Evolutionary conservation across 257 asterid genomes (phyloP), one percentile per base, ranked within the genome.

Genomic region (Marsdenia floribunda): DNA sequence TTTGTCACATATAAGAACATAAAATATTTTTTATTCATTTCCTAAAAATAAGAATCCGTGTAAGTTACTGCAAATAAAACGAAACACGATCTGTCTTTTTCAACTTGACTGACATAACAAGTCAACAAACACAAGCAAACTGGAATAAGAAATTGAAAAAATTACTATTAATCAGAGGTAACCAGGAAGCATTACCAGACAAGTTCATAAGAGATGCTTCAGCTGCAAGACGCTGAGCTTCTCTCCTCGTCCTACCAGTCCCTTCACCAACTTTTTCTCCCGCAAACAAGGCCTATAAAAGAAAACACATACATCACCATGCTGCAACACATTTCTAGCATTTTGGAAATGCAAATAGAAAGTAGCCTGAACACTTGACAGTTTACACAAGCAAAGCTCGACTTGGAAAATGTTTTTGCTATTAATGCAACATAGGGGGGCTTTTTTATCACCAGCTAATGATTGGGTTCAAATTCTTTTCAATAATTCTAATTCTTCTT

Each of bases 261-360:
- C 93, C 98, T 82, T 90, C 88, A 40, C 98, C 96, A 80, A 92
- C 79, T 85, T 85, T 95, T 77, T 88, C 93, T 72, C 99, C 99
- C 2, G 94, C 96, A 83, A 95, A 95, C 78, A 75, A 76, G 79
- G 90, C 97, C 99, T 95, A 79, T 80, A 88, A 73, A 66, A 76
- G 77, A 72, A 69, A 75, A 77, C 74, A 73, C 46, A 68, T 67
- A 73, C 70, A 73, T 55, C 66, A 71, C 10, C 68, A 74, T 73
- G 79, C 61, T 68, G 72, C 60, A 60, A 16, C 49, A 66, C 12
- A n/a, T 42, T 59, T 33, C 61, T 38, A 53, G 54, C 46, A 74
- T 72, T 37, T 44, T n/a, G 54, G 14, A 64, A 24, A 65, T 33
- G 49, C 33, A 73, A 57, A 68, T 47, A 61, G 22, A 35, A 15